Conservation (phyloP, 2,329 filamentous ascomycete species). For the Neofusicoccum sp. region DNA sequence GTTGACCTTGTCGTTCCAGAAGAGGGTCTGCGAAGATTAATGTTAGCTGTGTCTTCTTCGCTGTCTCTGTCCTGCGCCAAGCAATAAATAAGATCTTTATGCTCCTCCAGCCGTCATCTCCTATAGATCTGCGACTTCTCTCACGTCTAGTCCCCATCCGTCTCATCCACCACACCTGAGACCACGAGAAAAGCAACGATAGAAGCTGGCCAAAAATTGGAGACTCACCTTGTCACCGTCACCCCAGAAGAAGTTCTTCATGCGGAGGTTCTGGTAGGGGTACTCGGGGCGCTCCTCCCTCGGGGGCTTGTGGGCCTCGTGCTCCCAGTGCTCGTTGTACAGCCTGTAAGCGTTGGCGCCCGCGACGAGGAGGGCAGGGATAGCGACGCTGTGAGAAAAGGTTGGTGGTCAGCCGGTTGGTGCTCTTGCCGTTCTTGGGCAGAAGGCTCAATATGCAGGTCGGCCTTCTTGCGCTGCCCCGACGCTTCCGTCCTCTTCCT, state of each 20-base stretch:
- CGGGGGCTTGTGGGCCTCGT: slow-evolving; percentile 81
- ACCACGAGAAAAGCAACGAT: background rate
- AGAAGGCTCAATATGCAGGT: too few species aligned
- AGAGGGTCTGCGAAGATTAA: slow-evolving; percentile 42
- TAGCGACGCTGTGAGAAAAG: slow-evolving; percentile 61
- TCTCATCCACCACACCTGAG: background rate
- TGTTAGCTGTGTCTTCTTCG: background rate
- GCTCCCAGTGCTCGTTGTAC: slow-evolving; percentile 97
- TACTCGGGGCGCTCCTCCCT: slow-evolving; percentile 92
- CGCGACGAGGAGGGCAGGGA: slow-evolving; percentile 70
- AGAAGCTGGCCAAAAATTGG: background rate
- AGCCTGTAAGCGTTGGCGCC: slow-evolving; percentile 82
- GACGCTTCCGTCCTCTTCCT: background rate
- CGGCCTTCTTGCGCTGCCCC: too few species aligned
- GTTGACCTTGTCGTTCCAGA: slow-evolving; percentile 94
- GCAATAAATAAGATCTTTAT: background rate
- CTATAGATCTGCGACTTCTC: background rate
- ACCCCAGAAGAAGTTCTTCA: slow-evolving; percentile 94
- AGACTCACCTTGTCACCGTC: slow-evolving; percentile 84
- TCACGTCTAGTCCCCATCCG: background rate
- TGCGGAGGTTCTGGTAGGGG: slow-evolving; percentile 95
- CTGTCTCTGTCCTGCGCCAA: background rate
- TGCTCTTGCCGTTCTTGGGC: background rate
- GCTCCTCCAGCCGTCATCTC: background rate
- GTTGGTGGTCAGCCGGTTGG: background rate